Evolutionary conservation across 768 basidiomycete species (phyloP).

Genomic region (Tephrocybe sp.): DNA sequence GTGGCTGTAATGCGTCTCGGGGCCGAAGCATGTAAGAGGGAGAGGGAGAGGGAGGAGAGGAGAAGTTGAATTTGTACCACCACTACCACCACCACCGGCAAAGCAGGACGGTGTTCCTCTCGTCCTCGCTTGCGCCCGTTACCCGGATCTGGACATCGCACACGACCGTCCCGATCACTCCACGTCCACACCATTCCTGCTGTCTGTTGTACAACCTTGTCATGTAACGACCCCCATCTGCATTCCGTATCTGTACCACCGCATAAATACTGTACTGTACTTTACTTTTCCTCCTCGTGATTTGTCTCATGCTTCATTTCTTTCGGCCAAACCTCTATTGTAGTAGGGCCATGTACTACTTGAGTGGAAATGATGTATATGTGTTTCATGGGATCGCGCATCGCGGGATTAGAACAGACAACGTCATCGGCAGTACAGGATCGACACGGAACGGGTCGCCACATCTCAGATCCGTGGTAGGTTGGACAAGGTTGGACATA

Average conservation of each 20-base stretch:
- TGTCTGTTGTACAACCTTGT: neutral
- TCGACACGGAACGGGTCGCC: too few relatives aligned
- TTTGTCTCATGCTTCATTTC: neutral
- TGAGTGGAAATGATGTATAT: neutral
- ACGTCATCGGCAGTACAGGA: constrained; percentile 24
- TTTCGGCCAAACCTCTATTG: neutral
- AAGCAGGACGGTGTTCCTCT: neutral
- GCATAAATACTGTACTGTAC: neutral
- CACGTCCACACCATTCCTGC: neutral
- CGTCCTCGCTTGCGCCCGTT: neutral
- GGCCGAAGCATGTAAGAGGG: too few relatives aligned
- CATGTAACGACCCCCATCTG: neutral
- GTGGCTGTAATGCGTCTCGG: constrained; percentile 4
- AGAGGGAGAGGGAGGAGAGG: neutral
- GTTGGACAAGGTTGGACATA: too few relatives aligned
- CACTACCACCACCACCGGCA: neutral
- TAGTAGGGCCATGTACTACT: neutral
- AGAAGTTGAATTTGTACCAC: neutral
- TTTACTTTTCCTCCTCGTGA: neutral
- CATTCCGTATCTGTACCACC: neutral
- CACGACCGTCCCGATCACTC: neutral
- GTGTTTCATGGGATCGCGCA: neutral
- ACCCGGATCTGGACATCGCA: neutral
- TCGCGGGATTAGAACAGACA: neutral
- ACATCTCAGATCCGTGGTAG: too few relatives aligned